Base-by-base conservation (phyloP, 495 filamentous ascomycete species). In the Pyrenula massariospora region DNA sequence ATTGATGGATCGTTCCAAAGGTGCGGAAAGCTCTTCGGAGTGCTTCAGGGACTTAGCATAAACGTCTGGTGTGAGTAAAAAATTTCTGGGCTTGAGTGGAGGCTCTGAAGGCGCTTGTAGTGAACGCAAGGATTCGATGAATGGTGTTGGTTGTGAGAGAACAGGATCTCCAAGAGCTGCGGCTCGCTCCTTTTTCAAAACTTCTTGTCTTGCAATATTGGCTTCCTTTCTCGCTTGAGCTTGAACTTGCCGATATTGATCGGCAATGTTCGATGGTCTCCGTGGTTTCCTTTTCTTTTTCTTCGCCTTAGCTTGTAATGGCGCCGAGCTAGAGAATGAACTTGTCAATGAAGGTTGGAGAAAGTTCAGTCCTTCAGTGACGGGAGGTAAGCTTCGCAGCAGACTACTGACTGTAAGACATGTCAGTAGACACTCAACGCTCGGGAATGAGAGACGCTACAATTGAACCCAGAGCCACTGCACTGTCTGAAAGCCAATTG, bases 61-160 rank as follows among this genome's bases (percentile, higher is more conserved):
- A 66, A 91, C 88, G 3, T 73, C 60, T 21, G 81, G 73, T 25
- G 70, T 77, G 25, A 97, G 66, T 62, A 83, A 87, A 72, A 89
- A 81, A 75, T 96, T 95, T 48, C 89, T 73, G 12, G 56, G 11
- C 52, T 65, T 59, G 23, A 52, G 61, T 25, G 61, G 60, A 25
- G 62, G 61, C 36, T 66, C 55, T 42, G 69, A 64, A 5, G 67
- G 57, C 1, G 68, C 73, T 0, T 67, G 58, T 0, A 66, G 78
- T 2, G 78, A 78, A 65, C 89, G 84, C 66, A 98, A 83, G 49
- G 87, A 86, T 71, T 87, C 77, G 65, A 95, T 70, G 68, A 96
- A 98, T 36, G 89, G 78, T 12, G 94, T 96, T 5, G 77, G 65
- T 47, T 83, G 70, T 61, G 90, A 91, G 55, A 82, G 77, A 61